A percentile compares a stretch with the other conserved stretches of the same genome.
Conservation (phyloP, 2,329 filamentous ascomycete genomes). For the Aspergillus brasiliensis region DNA sequence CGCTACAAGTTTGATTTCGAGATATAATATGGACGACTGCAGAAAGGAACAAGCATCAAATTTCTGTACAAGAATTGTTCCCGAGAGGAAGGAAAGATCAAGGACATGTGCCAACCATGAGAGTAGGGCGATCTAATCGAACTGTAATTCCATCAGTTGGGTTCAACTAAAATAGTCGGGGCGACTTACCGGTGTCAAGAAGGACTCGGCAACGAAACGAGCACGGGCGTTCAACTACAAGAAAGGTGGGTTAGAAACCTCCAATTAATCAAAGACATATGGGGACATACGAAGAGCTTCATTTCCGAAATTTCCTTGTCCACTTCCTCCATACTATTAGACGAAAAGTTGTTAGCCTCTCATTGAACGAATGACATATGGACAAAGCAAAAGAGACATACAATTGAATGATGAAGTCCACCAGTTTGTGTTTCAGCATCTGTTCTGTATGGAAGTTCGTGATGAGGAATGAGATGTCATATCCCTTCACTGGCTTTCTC, state of each 20-base stretch:
- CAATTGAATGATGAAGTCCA: constrained; percentile 98
- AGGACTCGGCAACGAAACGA: constrained; percentile 97
- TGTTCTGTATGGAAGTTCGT: constrained; percentile 99
- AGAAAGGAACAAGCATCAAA: constrained; percentile 16
- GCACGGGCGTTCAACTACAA: constrained; percentile 87
- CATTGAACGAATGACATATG: neutral
- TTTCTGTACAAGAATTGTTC: constrained; percentile 24
- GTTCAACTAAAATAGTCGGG: neutral
- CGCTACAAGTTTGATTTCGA: constrained; percentile 10
- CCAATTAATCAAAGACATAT: neutral
- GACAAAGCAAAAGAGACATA: neutral
- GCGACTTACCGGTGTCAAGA: constrained; percentile 79
- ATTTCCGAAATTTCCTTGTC: constrained; percentile 99
- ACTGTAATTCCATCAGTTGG: constrained; percentile 28
- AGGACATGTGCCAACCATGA: constrained; percentile 24
- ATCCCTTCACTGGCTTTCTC: constrained; percentile 93
- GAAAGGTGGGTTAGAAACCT: constrained; percentile 24
- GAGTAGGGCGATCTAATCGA: constrained; percentile 20
- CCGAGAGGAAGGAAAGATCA: constrained; percentile 16
- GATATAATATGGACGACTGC: constrained; percentile 14
- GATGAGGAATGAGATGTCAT: constrained; percentile 98
- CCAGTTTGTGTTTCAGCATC: constrained; percentile 98
- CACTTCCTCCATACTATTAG: constrained; percentile 81
- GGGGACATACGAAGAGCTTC: constrained; percentile 87
- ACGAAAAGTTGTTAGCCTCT: neutral